Percentiles rank a stretch among this genome's conserved stretches.
phyloP scores from a whole-genome alignment of 2,329 filamentous ascomycete species.

The Zymoseptoria pseudotritici region DNA sequence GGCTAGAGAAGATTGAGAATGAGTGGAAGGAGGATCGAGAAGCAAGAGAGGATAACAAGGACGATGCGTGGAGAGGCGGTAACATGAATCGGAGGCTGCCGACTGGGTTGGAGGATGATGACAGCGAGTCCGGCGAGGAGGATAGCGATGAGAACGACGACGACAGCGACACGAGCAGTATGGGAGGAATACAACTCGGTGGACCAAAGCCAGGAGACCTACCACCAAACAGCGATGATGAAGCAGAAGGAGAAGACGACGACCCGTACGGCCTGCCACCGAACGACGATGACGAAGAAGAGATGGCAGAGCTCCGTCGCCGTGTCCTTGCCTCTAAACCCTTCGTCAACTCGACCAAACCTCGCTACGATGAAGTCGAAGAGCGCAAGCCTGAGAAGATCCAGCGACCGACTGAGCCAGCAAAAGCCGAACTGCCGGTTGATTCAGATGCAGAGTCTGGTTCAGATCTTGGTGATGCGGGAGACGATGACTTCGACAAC shows the following conservation, averaged over 20 bases:
- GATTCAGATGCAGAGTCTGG: constrained; percentile 65
- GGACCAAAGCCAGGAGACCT: constrained; percentile 46
- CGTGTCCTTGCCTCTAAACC: constrained; percentile 88
- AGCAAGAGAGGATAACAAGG: constrained; percentile 50
- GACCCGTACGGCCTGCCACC: constrained; percentile 74
- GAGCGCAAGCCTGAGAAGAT: constrained; percentile 58
- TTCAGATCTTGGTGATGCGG: constrained; percentile 56
- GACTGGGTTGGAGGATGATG: constrained; percentile 47
- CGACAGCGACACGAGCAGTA: constrained; percentile 28
- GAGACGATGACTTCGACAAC: constrained; percentile 76
- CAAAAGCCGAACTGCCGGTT: constrained; percentile 17
- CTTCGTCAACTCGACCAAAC: constrained; percentile 53
- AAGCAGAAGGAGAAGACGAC: constrained; percentile 40
- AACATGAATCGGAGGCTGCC: constrained; percentile 67
- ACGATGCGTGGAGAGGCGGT: constrained; percentile 83
- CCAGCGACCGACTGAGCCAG: constrained; percentile 46
- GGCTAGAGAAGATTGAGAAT: constrained; percentile 81
- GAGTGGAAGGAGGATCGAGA: constrained; percentile 78
- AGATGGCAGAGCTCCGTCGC: constrained; percentile 86
- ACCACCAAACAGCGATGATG: constrained; percentile 34
- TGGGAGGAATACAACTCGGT: constrained; percentile 30
- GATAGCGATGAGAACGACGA: constrained; percentile 39
- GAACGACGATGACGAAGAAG: constrained; percentile 69
- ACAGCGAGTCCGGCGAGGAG: constrained; percentile 33
- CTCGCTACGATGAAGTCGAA: constrained; percentile 35